A percentile compares a stretch with the other conserved stretches of the same genome.
phyloP scores from a whole-genome alignment of 495 filamentous ascomycete species.

The Neurospora sp. region DNA sequence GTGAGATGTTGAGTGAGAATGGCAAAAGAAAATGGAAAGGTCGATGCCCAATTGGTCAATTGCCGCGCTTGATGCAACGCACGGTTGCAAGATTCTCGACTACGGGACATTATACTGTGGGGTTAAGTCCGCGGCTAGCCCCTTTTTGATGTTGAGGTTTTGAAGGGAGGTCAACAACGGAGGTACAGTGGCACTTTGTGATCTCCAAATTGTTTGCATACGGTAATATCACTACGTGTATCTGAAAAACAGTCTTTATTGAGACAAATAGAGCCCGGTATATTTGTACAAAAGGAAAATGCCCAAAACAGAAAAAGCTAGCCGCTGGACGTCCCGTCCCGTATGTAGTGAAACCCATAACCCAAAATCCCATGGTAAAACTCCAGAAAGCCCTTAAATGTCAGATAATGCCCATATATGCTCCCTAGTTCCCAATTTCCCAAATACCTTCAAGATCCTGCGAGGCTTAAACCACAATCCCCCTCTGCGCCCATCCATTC shows the following conservation, averaged over 20 bases:
- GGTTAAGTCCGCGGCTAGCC: background rate
- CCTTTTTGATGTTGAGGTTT: background rate
- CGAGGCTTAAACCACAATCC: slow-evolving; percentile 54
- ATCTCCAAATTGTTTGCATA: no score
- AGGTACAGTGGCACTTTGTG: no score
- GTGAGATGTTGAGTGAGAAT: background rate
- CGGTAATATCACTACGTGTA: no score
- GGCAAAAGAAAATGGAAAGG: background rate
- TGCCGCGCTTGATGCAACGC: background rate
- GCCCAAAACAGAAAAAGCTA: background rate
- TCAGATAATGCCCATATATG: background rate
- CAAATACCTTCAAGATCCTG: background rate
- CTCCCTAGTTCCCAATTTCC: background rate
- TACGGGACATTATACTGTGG: background rate
- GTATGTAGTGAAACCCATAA: background rate
- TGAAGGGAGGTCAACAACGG: no score
- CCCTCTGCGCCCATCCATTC: slow-evolving; percentile 66
- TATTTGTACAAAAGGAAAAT: no score
- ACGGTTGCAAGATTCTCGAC: background rate
- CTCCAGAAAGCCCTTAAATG: background rate
- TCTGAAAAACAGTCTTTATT: no score
- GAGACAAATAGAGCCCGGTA: no score
- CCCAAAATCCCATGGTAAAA: background rate
- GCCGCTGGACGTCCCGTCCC: background rate
- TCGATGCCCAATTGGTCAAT: background rate